These are phyloP conservation scores for Metschnikowia lochheadii DNA, from an alignment of 805 yeast genomes.

Conservation along the genomic window DNA sequence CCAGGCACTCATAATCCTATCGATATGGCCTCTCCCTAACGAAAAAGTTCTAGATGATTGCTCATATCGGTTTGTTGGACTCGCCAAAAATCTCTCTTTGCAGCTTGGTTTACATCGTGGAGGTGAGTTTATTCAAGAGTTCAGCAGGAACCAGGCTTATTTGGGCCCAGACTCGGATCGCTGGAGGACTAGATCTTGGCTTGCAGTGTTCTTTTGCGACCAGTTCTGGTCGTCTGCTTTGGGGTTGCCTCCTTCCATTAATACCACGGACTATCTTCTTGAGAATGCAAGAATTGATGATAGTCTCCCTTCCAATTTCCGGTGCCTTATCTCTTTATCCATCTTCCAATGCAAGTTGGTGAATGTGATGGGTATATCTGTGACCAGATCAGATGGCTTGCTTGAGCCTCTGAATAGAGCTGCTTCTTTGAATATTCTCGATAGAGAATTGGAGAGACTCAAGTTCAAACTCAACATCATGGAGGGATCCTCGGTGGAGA, in stretches of 20 bases:
- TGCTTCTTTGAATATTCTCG: constrained; percentile 70
- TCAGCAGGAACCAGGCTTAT: constrained; percentile 82
- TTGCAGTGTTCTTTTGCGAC: constrained; percentile 81
- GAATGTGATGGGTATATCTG: constrained; percentile 82
- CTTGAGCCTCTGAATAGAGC: constrained; percentile 81
- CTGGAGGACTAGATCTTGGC: constrained; percentile 94
- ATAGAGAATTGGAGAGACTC: constrained; percentile 71
- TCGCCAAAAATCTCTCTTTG: constrained; percentile 78
- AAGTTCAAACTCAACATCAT: constrained; percentile 63
- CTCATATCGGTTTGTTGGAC: constrained; percentile 80
- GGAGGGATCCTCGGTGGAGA: constrained; percentile 64
- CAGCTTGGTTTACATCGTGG: constrained; percentile 85
- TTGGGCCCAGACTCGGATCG: constrained; percentile 82
- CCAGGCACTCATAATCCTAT: constrained; percentile 79
- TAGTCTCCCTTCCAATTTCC: constrained; percentile 61
- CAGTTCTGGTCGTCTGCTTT: constrained; percentile 86
- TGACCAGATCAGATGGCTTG: constrained; percentile 82
- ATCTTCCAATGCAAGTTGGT: constrained; percentile 82
- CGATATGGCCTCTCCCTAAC: constrained; percentile 91
- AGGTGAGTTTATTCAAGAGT: constrained; percentile 87
- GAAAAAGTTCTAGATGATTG: constrained; percentile 90
- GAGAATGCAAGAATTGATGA: constrained; percentile 73
- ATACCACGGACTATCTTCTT: constrained; percentile 70
- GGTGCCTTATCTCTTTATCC: constrained; percentile 68
- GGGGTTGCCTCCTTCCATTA: constrained; percentile 84